Conservation (phyloP, 2,329 filamentous ascomycete species). For the Epichloe festucae region DNA sequence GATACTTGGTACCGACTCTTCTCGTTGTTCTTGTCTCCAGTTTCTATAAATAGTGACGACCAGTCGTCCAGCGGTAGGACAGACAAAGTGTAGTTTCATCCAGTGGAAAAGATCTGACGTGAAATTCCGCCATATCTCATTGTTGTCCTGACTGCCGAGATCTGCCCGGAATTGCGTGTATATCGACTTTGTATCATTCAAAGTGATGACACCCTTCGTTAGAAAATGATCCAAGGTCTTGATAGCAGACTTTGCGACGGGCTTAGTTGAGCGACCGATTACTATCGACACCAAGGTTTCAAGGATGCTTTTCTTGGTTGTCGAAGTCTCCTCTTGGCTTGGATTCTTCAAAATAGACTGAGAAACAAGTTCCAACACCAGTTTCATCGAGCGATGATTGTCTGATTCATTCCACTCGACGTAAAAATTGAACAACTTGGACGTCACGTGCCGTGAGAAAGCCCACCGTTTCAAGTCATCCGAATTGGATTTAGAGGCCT, state of each 20-base stretch:
- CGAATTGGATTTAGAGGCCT: conserved; percentile 38
- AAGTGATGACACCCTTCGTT: conserved; percentile 41
- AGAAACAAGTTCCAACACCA: conserved; percentile 45
- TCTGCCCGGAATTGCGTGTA: conserved; percentile 28
- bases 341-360: conserved; percentile 39
- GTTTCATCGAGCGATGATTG: conserved; percentile 49
- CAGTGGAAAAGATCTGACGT: conserved; percentile 37
- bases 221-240: conserved; percentile 55
- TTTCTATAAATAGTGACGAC: conserved; percentile 43
- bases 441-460: conserved; percentile 34
- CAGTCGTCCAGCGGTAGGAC: conserved; percentile 47
- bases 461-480: conserved; percentile 32
- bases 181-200: conserved; percentile 30
- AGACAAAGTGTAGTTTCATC: conserved; percentile 45
- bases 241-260: conserved; percentile 56
- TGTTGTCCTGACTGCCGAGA: conserved; percentile 1
- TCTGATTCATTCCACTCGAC: conserved; percentile 56
- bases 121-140: conserved; percentile 36
- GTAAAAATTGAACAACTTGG: conserved; percentile 47
- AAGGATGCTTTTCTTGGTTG: conserved; percentile 33
- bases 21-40: conserved; percentile 22
- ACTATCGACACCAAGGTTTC: conserved; percentile 45
- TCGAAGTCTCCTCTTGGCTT: conserved; percentile 19
- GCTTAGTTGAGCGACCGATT: conserved; percentile 44
- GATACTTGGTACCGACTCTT: conserved; percentile 19